Evolutionary conservation across 306 rosid species (phyloP).

Genomic region (Canavalia ensiformis): DNA sequence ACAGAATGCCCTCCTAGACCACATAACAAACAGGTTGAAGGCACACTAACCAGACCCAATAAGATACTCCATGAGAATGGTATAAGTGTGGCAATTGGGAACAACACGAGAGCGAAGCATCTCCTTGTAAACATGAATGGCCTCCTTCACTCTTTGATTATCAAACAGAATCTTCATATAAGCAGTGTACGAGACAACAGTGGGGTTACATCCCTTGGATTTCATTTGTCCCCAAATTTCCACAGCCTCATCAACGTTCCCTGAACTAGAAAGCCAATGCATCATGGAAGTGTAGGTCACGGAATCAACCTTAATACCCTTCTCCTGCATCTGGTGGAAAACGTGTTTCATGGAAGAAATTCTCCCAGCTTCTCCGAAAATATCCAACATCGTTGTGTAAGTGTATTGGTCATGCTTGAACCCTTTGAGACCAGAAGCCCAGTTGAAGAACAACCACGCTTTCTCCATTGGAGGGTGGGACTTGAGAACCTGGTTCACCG

Average conservation of each 20-base stretch:
- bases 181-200: slow-evolving; percentile 84
- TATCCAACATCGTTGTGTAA: slow-evolving; percentile 82
- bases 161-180: slow-evolving; percentile 73
- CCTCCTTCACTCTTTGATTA: slow-evolving; percentile 62
- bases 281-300: slow-evolving; percentile 83
- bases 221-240: slow-evolving; percentile 82
- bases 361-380: slow-evolving; percentile 95
- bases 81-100: slow-evolving; percentile 82
- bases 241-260: slow-evolving; percentile 71
- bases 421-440: slow-evolving; percentile 65
- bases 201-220: slow-evolving; percentile 62
- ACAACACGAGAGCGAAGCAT: slow-evolving; percentile 66
- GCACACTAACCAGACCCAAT: slow-evolving; percentile 70
- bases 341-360: slow-evolving; percentile 79
- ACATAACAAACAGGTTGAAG: slow-evolving; percentile 56
- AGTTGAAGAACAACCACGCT: slow-evolving; percentile 86
- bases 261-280: slow-evolving; percentile 84
- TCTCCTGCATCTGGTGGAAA: slow-evolving; percentile 77
- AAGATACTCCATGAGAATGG: slow-evolving; percentile 78
- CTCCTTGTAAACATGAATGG: slow-evolving; percentile 70
- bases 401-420: slow-evolving; percentile 89
- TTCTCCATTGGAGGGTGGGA: slow-evolving; percentile 94
- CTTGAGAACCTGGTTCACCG: slow-evolving; percentile 77
- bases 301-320: slow-evolving; percentile 67
- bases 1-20: slow-evolving; percentile 23